These are phyloP conservation scores for Hymenoscyphus fructigenus DNA, from an alignment of 2,329 filamentous ascomycete species.

Conservation along the genomic window DNA sequence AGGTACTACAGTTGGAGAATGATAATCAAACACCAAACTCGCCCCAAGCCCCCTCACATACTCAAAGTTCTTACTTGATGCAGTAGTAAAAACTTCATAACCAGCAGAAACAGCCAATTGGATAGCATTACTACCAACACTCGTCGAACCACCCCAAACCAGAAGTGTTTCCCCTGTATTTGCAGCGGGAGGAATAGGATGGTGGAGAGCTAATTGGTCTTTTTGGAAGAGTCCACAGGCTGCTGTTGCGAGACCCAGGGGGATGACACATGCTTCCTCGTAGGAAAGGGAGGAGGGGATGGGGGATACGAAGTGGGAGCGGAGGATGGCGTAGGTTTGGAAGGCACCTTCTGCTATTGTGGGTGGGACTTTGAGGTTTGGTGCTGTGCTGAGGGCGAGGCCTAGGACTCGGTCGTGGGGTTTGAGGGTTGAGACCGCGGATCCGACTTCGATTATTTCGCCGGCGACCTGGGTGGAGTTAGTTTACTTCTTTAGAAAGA, in stretches of 20 bases:
- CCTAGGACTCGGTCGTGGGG: too few relatives aligned
- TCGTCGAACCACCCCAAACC: conserved; percentile 27
- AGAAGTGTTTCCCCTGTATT: conserved; percentile 22
- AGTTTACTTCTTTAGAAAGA: conserved; percentile 18
- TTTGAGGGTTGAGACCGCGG: too few relatives aligned
- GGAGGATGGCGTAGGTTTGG: too few relatives aligned
- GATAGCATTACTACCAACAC: conserved; percentile 38
- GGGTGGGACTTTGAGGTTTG: too few relatives aligned
- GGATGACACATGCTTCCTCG: conserved; percentile 35
- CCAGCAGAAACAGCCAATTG: conserved; percentile 44
- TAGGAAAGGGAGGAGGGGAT: conserved; percentile 32
- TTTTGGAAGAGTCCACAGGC: conserved; percentile 20
- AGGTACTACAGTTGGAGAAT: conserved; percentile 27
- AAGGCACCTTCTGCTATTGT: too few relatives aligned
- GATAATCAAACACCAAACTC: conserved; percentile 42
- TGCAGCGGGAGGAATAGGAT: conserved; percentile 2
- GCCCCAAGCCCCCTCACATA: conserved; percentile 42
- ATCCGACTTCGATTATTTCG: too few relatives aligned
- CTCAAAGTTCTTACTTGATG: conserved; percentile 39
- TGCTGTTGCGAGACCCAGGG: conserved; percentile 35
- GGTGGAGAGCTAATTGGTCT: conserved; percentile 10
- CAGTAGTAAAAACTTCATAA: conserved; percentile 42
- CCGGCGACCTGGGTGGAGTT: too few relatives aligned
- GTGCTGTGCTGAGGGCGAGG: too few relatives aligned
- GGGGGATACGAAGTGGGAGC: neutral